Percentiles rank a stretch among this genome's conserved stretches.
These are phyloP conservation scores for Ophiosphaerella korrae DNA, from an alignment of 2,329 filamentous ascomycete genomes.

Conservation along the genomic window DNA sequence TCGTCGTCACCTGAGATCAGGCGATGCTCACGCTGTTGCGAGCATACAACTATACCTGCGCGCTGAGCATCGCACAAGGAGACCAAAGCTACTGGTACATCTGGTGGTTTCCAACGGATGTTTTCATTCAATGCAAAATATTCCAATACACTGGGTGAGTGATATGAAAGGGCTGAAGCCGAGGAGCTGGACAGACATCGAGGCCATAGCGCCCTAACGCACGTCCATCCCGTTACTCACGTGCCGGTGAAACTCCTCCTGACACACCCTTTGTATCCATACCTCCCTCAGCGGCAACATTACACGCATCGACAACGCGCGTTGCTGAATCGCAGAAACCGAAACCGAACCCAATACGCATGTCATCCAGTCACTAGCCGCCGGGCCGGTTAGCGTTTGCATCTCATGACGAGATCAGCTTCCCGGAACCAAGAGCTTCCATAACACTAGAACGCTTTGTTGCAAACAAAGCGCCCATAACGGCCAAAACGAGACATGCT, in stretches of 20 bases:
- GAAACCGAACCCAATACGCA: background rate
- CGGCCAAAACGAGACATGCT: slow-evolving; percentile 5
- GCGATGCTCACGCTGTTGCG: background rate
- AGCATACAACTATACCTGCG: background rate
- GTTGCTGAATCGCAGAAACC: slow-evolving; percentile 7
- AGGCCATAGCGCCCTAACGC: background rate
- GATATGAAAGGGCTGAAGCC: background rate
- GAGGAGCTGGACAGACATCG: background rate
- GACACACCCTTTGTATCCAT: slow-evolving; percentile 32
- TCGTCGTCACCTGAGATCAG: background rate
- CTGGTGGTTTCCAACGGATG: too few relatives aligned
- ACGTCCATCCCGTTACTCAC: slow-evolving; percentile 14
- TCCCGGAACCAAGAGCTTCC: slow-evolving; percentile 21
- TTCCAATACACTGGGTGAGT: background rate
- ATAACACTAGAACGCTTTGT: slow-evolving; percentile 22
- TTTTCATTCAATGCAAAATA: too few relatives aligned
- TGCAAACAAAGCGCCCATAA: slow-evolving; percentile 4
- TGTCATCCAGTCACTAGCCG: background rate
- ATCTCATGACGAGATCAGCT: slow-evolving; percentile 13
- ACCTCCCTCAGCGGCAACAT: slow-evolving; percentile 28
- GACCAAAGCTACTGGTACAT: too few relatives aligned
- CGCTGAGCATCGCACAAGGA: too few relatives aligned
- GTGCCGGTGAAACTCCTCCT: slow-evolving; percentile 31
- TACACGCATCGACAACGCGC: slow-evolving; percentile 22
- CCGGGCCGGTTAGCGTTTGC: background rate